Evolutionary conservation across 176 grass and related monocot species (phyloP), one percentile per base, ranked within the genome.

Genomic region (Stipa capillata): DNA sequence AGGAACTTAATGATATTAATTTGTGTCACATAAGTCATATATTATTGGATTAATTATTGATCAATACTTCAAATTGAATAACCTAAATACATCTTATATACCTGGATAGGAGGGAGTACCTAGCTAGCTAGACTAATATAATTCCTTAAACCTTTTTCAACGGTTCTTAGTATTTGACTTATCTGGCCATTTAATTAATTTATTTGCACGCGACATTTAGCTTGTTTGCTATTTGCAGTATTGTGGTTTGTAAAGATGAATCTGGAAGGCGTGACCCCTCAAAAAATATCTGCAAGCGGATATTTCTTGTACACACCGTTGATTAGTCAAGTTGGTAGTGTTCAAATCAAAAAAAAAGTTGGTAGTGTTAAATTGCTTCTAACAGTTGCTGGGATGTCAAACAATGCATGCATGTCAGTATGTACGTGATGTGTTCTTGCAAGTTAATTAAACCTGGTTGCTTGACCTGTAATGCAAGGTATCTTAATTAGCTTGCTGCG

Each of bases 381-480:
- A 50, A 29, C 10, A 44, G 18, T 27, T 70, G 62, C 39, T 51
- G 29, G 69, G 61, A 51, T 57, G 70, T 61, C 49, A 69, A 64
- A 61, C 29, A n/a, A 43, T 76, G 37, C 61, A 63, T 48, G 54
- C n/a, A n/a, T n/a, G n/a, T n/a, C n/a, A n/a, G n/a, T n/a, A n/a
- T n/a, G n/a, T n/a, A n/a, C n/a, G n/a, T 74, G 69, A 57, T 45
- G 20, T 45, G 27, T 58, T 69, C 27, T 32, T 50, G 7, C 56
- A 44, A 29, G 43, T 78, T 33, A 68, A 65, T 40, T 32, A 59
- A 87, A 82, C 65, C 66, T 65, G 20, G 65, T 86, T 45, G 67
- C 67, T 86, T 81, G n/a, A 36, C 10, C 35, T 74, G 40, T 76
- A 68, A 57, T 60, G 60, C 35, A 83, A 39, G 61, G 45, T 77